Evolutionary conservation across 306 rosid genomes (phyloP).

Genomic region (Vicia faba): DNA sequence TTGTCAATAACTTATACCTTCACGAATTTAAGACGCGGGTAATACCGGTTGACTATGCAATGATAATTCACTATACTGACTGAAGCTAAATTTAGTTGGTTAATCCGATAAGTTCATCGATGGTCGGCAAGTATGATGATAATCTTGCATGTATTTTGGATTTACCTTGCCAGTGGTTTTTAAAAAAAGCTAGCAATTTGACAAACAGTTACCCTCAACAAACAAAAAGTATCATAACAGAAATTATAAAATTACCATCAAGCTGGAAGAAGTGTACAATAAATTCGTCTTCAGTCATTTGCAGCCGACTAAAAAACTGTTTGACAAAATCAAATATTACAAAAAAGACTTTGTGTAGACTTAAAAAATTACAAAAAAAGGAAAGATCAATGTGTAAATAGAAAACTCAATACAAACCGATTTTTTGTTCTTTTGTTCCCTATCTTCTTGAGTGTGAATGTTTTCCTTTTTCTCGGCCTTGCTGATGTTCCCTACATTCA

Average conservation of each 20-base stretch:
- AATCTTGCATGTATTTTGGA: too few relatives aligned
- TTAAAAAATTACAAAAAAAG: constrained; percentile 12
- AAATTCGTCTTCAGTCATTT: constrained; percentile 87
- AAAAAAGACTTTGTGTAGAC: not conserved
- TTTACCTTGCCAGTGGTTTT: too few relatives aligned
- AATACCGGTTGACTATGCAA: too few relatives aligned
- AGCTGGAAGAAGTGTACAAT: constrained; percentile 72
- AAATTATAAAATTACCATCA: constrained; percentile 78
- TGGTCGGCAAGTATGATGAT: too few relatives aligned
- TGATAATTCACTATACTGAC: too few relatives aligned
- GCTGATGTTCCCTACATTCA: constrained; percentile 28
- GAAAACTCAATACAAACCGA: constrained; percentile 45
- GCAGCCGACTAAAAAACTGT: constrained; percentile 78
- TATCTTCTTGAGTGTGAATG: constrained; percentile 46
- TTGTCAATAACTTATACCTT: constrained; percentile 35
- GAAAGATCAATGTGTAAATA: constrained; percentile 16
- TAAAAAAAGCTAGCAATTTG: too few relatives aligned
- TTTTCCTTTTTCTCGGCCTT: constrained; percentile 44
- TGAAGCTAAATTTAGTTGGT: too few relatives aligned
- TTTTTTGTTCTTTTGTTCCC: constrained; percentile 64
- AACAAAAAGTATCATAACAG: constrained; percentile 29
- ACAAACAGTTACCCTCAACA: not conserved
- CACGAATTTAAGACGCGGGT: not conserved
- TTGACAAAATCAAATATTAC: constrained; percentile 33
- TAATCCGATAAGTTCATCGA: too few relatives aligned